Evolutionary conservation across 2,329 filamentous ascomycete species (phyloP), one percentile per base, ranked within the genome.

Genomic region (Pyrenophora teres): DNA sequence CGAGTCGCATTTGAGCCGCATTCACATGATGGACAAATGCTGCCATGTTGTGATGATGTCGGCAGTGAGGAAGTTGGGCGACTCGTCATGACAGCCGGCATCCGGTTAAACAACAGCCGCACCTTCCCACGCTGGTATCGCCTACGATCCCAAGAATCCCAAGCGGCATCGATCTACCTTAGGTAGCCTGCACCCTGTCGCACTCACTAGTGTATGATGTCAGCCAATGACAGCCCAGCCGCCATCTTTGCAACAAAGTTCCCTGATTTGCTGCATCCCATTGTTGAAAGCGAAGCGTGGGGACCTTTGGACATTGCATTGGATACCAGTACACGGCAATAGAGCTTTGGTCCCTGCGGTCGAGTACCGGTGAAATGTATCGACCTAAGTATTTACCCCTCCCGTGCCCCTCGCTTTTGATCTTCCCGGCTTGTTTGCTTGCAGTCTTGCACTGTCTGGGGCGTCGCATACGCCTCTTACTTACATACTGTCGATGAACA

Each of bases 381-480:
- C 15, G 9, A 31, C 30, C 31, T 40, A 15, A 15, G 15, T 15
- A 50, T n/a, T n/a, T 39, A 41, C 43, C 38, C 46, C 43, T 46
- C 43, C 19, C 32, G 16, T 30, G 15, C 43, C 43, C 47, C 30
- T 40, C 39, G 15, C 10, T 37, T 23, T 45, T 35, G 31, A 19
- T 33, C 27, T 12, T 5, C 19, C 15, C 15, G 15, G 37, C 40
- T 46, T 42, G 33, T 33, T 32, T 37, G 35, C 10, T 10, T 40
- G 32, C 13, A 6, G 10, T 40, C 10, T 10, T 40, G 32, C n/a
- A 7, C n/a, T 30, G 15, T 16, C 18, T 19, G 25, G 37, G 5
- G 21, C 45, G 44, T 43, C 49, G 52, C 45, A 40, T 56, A 49
- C 49, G 21, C 35, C 31, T 36, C 31, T n/a, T n/a, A 39, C 31